Base-by-base conservation (phyloP, 179 eudicot species). In the Drosera spatulata region DNA sequence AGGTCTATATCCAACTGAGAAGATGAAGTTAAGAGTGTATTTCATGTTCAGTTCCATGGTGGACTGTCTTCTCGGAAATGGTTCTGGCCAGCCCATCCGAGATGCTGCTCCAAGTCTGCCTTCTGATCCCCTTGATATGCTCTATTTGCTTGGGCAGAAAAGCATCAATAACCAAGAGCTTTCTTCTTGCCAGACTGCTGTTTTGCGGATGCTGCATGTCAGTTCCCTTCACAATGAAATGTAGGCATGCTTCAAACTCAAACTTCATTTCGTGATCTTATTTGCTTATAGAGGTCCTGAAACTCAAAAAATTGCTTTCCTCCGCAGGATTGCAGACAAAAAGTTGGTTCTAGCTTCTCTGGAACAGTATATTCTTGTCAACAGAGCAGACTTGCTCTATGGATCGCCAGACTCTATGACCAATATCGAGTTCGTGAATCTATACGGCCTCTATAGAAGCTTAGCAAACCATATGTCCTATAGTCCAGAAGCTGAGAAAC, bases 291-390 rank as follows among this genome's bases (percentile, higher is more conserved):
- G 43, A 13, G 11, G 10, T 14, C 59, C 50, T 45, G 51, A 58
- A 33, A 41, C 61, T 61, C 65, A 64, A 58, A 38, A 59, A 3
- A 42, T 66, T 8, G 12, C 40, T 45, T 71, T 53, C 43, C 13
- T 50, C 70, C 22, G 10, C 68, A 93, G 99, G 79, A 69, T 93
- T 63, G 95, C 85, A 67, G 97, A 93, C 73, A 84, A 82, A 46
- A 85, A 80, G 79, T 71, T 85, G 73, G 81, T 90, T 47, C 76
- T 93, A 62, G 76, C 99, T 69, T 89, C 95, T 71, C 66, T 93
- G 66, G 99, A 93, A 85, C 97, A 93, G 65, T 93, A 81, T 76
- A 78, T 93, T 74, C 72, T 93, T 48, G 79, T 80, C 53, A 93
- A 93, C 72, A 69, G 83, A 67, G 60, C 66, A 46, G 77, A 74